phyloP scores from a whole-genome alignment of 768 basidiomycete species.

The Leucosporidium creatinivorum region DNA sequence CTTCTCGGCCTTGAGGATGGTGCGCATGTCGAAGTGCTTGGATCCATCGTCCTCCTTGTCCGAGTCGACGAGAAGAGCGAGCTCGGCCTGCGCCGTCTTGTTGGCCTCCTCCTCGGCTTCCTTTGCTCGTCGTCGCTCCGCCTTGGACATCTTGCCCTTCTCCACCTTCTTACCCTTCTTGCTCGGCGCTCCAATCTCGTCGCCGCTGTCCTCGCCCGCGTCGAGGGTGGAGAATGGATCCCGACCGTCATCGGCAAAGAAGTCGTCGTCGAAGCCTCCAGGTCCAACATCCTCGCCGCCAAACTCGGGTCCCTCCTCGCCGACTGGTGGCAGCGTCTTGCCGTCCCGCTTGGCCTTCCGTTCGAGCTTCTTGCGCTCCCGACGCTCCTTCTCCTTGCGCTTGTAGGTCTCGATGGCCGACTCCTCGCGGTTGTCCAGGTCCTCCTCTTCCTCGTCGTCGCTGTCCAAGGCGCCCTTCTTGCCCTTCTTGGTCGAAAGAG shows the following conservation, averaged over 20 bases:
- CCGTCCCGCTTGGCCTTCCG: constrained; percentile 44
- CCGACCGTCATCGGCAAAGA: constrained; percentile 53
- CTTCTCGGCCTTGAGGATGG: constrained; percentile 81
- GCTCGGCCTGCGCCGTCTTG: constrained; percentile 23
- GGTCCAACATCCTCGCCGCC: constrained; percentile 25
- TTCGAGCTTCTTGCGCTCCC: constrained; percentile 69
- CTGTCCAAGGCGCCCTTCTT: constrained; percentile 39
- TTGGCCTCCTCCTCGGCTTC: constrained; percentile 30
- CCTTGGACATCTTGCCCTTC: constrained; percentile 23
- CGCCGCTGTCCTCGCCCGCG: constrained; percentile 30
- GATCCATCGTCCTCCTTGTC: constrained; percentile 53
- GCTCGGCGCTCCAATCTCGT: constrained; percentile 29
- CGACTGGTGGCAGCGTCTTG: constrained; percentile 14
- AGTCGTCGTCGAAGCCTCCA: constrained; percentile 55
- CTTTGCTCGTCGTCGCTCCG: constrained; percentile 21
- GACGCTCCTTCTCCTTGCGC: constrained; percentile 81
- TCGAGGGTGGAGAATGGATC: constrained; percentile 33
- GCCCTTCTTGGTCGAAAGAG: constrained; percentile 51
- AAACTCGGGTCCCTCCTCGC: constrained; percentile 25
- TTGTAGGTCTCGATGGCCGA: constrained; percentile 85
- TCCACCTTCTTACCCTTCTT: constrained; percentile 37
- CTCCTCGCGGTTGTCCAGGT: constrained; percentile 51
- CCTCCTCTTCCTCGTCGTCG: constrained; percentile 32
- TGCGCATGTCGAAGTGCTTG: constrained; percentile 85
- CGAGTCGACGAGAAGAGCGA: constrained; percentile 44